phyloP scores from a whole-genome alignment of 2,329 filamentous ascomycete genomes.

The Pseudopyrenochaeta lycopersici region DNA sequence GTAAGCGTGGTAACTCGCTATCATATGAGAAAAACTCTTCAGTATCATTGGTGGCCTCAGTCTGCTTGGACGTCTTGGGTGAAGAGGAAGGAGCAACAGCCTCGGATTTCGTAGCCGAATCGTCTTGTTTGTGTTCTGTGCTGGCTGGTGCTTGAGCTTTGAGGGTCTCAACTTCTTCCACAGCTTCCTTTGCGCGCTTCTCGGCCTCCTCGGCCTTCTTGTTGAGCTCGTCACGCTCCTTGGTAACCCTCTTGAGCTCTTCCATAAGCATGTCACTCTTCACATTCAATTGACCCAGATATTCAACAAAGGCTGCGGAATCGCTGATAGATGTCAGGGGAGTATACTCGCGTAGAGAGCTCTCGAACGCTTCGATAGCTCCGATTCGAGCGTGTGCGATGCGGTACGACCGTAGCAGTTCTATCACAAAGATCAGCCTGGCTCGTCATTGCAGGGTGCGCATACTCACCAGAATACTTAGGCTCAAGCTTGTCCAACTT shows the following conservation, averaged over 20 bases:
- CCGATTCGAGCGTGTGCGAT: slow-evolving; percentile 87
- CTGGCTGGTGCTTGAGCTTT: slow-evolving; percentile 43
- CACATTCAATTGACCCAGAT: slow-evolving; percentile 83
- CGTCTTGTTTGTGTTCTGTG: slow-evolving; percentile 32
- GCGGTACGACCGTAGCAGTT: slow-evolving; percentile 89
- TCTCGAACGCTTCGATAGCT: slow-evolving; percentile 92
- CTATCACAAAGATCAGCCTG: slow-evolving; percentile 56
- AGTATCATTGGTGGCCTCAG: slow-evolving; percentile 46
- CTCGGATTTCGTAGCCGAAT: slow-evolving; percentile 35
- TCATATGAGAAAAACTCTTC: slow-evolving; percentile 95
- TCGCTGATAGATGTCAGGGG: slow-evolving; percentile 89
- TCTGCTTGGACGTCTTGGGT: slow-evolving; percentile 35
- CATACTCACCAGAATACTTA: slow-evolving; percentile 76
- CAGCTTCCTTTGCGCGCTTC: slow-evolving; percentile 67
- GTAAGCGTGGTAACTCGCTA: slow-evolving; percentile 82
- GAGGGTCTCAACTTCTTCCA: slow-evolving; percentile 70
- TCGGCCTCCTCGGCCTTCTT: slow-evolving; percentile 77
- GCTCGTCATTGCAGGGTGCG: background rate
- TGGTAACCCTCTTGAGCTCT: slow-evolving; percentile 86
- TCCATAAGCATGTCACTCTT: slow-evolving; percentile 94
- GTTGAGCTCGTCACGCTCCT: slow-evolving; percentile 81
- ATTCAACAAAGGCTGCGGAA: slow-evolving; percentile 84
- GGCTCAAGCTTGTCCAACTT: slow-evolving; percentile 91
- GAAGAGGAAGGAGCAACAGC: slow-evolving; percentile 35
- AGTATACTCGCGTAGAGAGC: slow-evolving; percentile 88